Conservation (phyloP, 1,284 basidiomycete species). For the Amylostereum chailletii region DNA sequence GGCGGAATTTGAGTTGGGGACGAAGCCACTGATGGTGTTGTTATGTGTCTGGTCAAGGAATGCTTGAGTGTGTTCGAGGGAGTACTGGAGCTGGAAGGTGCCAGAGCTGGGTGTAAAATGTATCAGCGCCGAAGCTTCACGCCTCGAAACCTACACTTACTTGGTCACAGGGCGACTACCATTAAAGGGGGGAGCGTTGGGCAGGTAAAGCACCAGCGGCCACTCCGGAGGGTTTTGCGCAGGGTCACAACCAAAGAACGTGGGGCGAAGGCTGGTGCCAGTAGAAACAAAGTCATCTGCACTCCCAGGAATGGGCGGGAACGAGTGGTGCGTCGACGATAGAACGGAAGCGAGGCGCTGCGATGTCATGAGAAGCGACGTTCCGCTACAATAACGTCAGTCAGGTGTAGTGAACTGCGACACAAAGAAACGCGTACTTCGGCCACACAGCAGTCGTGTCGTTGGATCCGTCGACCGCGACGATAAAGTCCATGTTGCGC, state of each 20-base stretch:
- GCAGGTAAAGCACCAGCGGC: constrained; percentile 54
- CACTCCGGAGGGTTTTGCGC: constrained; percentile 37
- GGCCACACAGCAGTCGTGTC: constrained; percentile 58
- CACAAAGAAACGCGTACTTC: constrained; percentile 37
- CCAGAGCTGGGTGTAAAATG: constrained; percentile 26
- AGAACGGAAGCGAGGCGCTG: constrained; percentile 36
- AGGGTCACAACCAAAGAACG: constrained; percentile 72
- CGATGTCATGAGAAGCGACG: constrained; percentile 31
- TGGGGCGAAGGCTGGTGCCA: constrained; percentile 63
- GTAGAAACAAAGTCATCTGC: constrained; percentile 47
- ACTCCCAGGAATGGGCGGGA: constrained; percentile 53
- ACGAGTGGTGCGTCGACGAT: constrained; percentile 43
- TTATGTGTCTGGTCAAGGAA: constrained; percentile 46
- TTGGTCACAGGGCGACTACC: constrained; percentile 51
- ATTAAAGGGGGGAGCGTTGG: constrained; percentile 52
- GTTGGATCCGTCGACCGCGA: constrained; percentile 58
- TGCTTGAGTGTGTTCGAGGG: constrained; percentile 31
- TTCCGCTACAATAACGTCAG: constrained; percentile 32
- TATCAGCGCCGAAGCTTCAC: background rate
- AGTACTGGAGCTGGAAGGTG: constrained; percentile 49
- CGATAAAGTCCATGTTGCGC: constrained; percentile 55
- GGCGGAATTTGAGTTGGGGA: constrained; percentile 35
- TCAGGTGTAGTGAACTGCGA: background rate
- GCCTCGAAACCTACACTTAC: constrained; percentile 23
- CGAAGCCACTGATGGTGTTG: constrained; percentile 50